These are phyloP conservation scores for Hyaloscypha finlandica DNA, from an alignment of 495 filamentous ascomycete genomes.

Conservation along the genomic window DNA sequence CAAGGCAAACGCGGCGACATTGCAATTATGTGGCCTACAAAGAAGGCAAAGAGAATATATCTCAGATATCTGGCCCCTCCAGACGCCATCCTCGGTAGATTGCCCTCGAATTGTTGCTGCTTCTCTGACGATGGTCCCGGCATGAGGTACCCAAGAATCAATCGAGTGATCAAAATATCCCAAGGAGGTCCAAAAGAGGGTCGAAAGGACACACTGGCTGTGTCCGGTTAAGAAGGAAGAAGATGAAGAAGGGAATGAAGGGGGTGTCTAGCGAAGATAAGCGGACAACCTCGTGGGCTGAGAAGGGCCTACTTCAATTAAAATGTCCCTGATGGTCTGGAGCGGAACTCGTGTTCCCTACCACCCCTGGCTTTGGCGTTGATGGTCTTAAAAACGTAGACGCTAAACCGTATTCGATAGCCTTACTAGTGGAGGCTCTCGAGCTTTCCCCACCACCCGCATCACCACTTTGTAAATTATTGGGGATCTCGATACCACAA, in stretches of 20 bases:
- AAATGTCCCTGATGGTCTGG: neutral
- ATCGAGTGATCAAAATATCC: neutral
- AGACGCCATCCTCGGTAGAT: slow-evolving; percentile 59
- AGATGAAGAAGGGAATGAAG: neutral
- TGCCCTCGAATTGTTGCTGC: slow-evolving; percentile 2
- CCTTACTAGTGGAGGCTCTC: neutral
- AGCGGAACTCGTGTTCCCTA: neutral
- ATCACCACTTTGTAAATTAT: slow-evolving; percentile 5
- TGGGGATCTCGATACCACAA: too few relatives aligned
- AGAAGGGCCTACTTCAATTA: neutral
- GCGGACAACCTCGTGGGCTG: neutral
- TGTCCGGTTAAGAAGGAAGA: neutral
- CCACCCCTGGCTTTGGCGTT: too few relatives aligned
- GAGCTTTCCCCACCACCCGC: slow-evolving; percentile 8
- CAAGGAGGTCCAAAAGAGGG: slow-evolving; percentile 1
- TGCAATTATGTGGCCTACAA: slow-evolving; percentile 58
- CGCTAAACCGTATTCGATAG: too few relatives aligned
- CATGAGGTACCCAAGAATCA: neutral
- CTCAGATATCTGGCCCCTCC: slow-evolving; percentile 73
- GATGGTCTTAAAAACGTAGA: too few relatives aligned
- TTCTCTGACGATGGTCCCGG: slow-evolving; percentile 1
- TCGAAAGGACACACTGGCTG: neutral
- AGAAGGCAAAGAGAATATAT: slow-evolving; percentile 84
- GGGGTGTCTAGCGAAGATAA: neutral
- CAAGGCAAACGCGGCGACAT: slow-evolving; percentile 1